Base-by-base conservation (phyloP, 2,329 filamentous ascomycete species). In the Thielaviopsis euricoi region DNA sequence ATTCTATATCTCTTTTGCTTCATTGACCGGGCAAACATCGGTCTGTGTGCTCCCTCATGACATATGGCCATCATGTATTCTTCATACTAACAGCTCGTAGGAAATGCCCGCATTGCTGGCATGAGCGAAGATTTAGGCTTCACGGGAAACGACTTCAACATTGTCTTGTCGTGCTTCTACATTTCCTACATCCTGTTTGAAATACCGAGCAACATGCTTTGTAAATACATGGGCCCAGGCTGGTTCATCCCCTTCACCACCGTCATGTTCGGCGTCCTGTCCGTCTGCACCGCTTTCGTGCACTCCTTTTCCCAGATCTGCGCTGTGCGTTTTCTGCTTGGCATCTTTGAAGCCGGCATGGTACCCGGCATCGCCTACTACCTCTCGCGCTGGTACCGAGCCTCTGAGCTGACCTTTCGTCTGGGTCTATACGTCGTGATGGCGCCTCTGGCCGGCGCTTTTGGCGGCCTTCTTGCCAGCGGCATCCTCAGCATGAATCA, bases 341-440 rank as follows among this genome's bases (percentile, higher is more conserved):
- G 81, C 10, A 68, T 85, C 12, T 87, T 87, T 59, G 86, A 89
- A 68, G 82, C 85, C 0, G 85, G 85, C 7, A 81, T 89, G 78
- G 68, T 88, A 57, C 85, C 85, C 0, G 85, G 85, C 0, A 86
- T 87, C 48, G 83, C 83, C 0, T 89, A 87, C 68, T 88, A 87
- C 64, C 70, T 87, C 21, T 83, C 79, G 0, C 73, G 84, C 55
- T 88, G 84, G 84, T 88, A 87, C 63, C 74, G 82, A n/a, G 74
- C 81, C 33, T 77, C 76, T 54, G 85, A 89, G 67, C 71, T 88
- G 6, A 76, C 80, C 0, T 86, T 86, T 66, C 76, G 84, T 0
- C 71, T 87, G 0, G 78, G 81, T 0, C 70, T 87, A 1, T 87
- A 86, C 68, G 80, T 87, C 57, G 81, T 86, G 58, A 85, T 82